Conservation (phyloP, 768 basidiomycete species). For the Serpula lacrymans region DNA sequence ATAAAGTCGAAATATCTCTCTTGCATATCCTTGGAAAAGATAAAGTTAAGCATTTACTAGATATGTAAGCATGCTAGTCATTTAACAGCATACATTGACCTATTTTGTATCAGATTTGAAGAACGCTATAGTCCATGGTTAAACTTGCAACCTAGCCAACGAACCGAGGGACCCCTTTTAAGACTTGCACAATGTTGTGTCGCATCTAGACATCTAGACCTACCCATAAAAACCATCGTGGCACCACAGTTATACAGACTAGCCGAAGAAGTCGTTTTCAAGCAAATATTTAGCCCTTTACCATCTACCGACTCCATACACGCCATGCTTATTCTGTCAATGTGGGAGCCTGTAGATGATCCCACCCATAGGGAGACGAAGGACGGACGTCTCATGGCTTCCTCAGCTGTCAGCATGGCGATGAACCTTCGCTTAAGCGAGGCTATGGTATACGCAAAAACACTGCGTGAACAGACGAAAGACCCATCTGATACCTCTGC, state of each 20-base stretch:
- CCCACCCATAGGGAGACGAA: conserved; percentile 25
- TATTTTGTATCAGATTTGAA: conserved; percentile 33
- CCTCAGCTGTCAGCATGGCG: conserved; percentile 45
- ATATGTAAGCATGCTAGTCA: conserved; percentile 28
- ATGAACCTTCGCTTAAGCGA: conserved; percentile 40
- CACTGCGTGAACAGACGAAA: conserved; percentile 27
- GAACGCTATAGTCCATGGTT: conserved; percentile 43
- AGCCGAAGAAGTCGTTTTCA: conserved; percentile 36
- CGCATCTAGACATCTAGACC: conserved; percentile 41
- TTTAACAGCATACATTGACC: not conserved
- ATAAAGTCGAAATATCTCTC: conserved; percentile 24
- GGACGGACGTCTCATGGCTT: conserved; percentile 38
- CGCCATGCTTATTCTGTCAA: conserved; percentile 38
- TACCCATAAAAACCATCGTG: conserved; percentile 30
- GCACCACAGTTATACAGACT: conserved; percentile 39
- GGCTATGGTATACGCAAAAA: conserved; percentile 30
- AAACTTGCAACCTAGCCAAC: conserved; percentile 30
- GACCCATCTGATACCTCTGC: conserved; percentile 17
- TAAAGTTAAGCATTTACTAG: conserved; percentile 34
- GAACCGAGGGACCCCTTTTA: conserved; percentile 31
- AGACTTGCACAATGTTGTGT: conserved; percentile 45
- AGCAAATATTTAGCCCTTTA: conserved; percentile 39
- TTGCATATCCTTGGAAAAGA: conserved; percentile 30
- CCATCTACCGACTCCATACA: conserved; percentile 40
- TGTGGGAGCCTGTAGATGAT: conserved; percentile 42